Base-by-base conservation (phyloP, 345 rosid genomes). In the Populus pruinosa region DNA sequence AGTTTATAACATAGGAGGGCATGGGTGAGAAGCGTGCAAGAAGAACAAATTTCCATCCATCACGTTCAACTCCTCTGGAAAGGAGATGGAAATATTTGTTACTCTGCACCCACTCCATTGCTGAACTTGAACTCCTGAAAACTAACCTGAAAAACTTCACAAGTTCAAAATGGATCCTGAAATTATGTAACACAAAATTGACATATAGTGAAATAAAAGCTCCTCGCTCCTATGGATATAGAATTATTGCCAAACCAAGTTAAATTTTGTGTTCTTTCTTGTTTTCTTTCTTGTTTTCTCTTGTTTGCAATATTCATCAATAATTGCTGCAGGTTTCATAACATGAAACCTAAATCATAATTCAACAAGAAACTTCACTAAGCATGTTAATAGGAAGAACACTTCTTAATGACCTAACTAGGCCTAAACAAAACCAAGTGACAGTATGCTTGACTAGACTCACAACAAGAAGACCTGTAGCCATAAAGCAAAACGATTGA, bases 21-120 rank as follows among this genome's bases (percentile, higher is more conserved):
- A 95, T 87, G 43, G 98, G 99, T 1, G 99, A 93, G 90, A 95
- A 95, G 63, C 97, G 93, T 18, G 99, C 98, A 21, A 95, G 97
- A 76, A 95, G 91, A 69, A 93, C 97, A 85, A 93, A 95, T 82
- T 78, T 92, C 99, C 99, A 95, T 72, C 99, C 99, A 70, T 93
- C 98, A 0, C 84, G 88, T 81, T 95, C 98, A 3, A 93, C 96
- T 76, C 99, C 99, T 80, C 78, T 90, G 0, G 90, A 90, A 64
- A 93, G 92, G 49, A 95, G 78, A 73, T 79, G 88, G 74, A 92
- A 95, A 83, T 95, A 93, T 69, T 87, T 92, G 82, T 92, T 95
- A 8, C 86, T 74, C 21, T 80, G 91, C 4, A 84, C 96, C 96
- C 93, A 91, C 21, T 85, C 87, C 88, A 81, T 89, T 43, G 97